Evolutionary conservation across 345 rosid genomes (phyloP).

Genomic region (Anacardium occidentale): DNA sequence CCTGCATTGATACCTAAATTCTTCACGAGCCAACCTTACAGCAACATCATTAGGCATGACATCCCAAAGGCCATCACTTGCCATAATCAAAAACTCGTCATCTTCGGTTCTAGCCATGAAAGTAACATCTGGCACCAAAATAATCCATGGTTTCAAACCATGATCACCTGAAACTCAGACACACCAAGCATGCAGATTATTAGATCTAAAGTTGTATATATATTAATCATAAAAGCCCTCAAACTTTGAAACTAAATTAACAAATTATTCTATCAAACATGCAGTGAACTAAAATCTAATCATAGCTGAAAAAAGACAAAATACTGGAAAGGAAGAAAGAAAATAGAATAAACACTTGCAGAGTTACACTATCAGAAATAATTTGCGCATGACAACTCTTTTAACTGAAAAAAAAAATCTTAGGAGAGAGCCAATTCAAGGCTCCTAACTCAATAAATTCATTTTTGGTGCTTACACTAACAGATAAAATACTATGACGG

Average conservation of each 20-base stretch:
- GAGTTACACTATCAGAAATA: neutral
- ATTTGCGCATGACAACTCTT: neutral
- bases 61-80: conserved; percentile 54
- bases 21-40: conserved; percentile 28
- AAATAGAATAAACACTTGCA: neutral
- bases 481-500: too few species aligned
- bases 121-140: conserved; percentile 43
- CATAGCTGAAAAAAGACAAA: neutral
- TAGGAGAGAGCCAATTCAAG: neutral
- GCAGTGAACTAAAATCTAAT: neutral
- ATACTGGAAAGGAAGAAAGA: too few species aligned
- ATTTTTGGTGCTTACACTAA: too few species aligned
- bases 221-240: neutral
- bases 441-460: neutral
- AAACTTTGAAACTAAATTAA: neutral
- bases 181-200: neutral
- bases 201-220: neutral
- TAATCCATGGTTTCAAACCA: conserved; percentile 39
- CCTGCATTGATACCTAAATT: conserved; percentile 17
- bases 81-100: conserved; percentile 43
- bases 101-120: conserved; percentile 28
- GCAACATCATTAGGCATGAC: conserved; percentile 41
- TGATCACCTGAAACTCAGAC: conserved; percentile 33
- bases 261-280: neutral
- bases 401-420: too few species aligned